phyloP scores from a whole-genome alignment of 257 asterid genomes.

The Lycium barbarum region DNA sequence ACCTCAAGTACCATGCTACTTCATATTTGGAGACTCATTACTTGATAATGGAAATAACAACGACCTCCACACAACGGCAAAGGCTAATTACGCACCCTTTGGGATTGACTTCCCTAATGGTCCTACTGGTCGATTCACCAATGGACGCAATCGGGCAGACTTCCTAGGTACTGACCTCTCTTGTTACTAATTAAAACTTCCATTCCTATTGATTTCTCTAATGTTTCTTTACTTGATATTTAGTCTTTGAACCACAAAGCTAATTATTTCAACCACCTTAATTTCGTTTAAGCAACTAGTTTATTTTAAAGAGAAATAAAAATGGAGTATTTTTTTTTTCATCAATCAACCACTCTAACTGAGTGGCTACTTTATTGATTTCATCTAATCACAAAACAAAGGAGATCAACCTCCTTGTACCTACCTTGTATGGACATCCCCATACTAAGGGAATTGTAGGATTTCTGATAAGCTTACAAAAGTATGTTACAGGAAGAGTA shows the following conservation, averaged over 20 bases:
- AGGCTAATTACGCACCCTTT: conserved; percentile 35
- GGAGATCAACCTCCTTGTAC: too few relatives aligned
- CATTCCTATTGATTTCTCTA: not conserved
- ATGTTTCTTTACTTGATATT: not conserved
- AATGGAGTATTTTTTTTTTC: too few relatives aligned
- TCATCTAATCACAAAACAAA: too few relatives aligned
- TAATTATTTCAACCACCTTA: not conserved
- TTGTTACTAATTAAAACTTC: not conserved
- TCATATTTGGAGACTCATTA: conserved; percentile 37
- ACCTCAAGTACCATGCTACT: conserved; percentile 38
- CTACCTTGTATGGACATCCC: too few relatives aligned
- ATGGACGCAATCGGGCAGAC: conserved; percentile 34
- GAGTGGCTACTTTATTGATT: too few relatives aligned
- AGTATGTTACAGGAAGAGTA: too few relatives aligned
- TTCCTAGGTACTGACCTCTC: conserved; percentile 19
- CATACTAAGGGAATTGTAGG: too few relatives aligned
- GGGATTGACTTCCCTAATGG: conserved; percentile 35
- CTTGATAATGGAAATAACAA: conserved; percentile 41
- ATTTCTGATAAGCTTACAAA: too few relatives aligned
- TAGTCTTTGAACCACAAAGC: not conserved
- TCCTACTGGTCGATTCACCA: conserved; percentile 37
- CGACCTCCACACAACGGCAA: conserved; percentile 26
- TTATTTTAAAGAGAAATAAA: too few relatives aligned
- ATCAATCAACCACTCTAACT: too few relatives aligned
- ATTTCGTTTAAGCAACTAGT: too few relatives aligned